Base-by-base conservation (phyloP, 108 stramenopile genomes). In the Discostella stelligeroides region DNA sequence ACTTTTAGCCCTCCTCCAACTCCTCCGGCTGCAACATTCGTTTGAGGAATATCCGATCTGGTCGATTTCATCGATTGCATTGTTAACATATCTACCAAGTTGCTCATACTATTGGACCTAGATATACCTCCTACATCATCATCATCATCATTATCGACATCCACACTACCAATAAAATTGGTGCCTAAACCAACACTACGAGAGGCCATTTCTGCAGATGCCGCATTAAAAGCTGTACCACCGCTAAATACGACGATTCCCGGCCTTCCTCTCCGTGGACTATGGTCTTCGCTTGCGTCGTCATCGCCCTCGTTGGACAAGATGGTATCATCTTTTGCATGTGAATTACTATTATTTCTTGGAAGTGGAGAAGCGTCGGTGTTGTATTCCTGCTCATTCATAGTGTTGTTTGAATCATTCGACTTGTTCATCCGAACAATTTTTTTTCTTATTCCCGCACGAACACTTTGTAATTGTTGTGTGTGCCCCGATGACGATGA, bases 171-270 rank as follows among this genome's bases (percentile, higher is more conserved):
- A 38, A 1, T 14, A 17, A 6, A 34, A 34, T 6, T 6, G 5
- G 6, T 34, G 34, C 34, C 34, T 13, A 40, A 43, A 42, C 40
- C 39, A 23, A 58, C 55, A 57, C 58, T 74, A 14, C 73, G 55
- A 9, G 42, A 56, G 38, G 73, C 73, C 65, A 82, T 63, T 21
- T 76, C 73, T 0, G 75, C 71, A 15, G 78, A 73, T 10, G 67
- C 68, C 15, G 77, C 49, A 60, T 82, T 82, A 66, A 79, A 79
- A 1, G 82, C 82, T 12, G 82, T 79, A 0, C 82, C 82, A 4
- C 82, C 82, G 30, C 74, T 72, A 23, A 82, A 82, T 15, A 82
- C 81, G 41, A 81, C 80, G 5, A 81, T 76, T 40, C 75, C 73
- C 30, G 65, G 73, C 17, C 73, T 29, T 27, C 73, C 73, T 24